A percentile compares a stretch with the other conserved stretches of the same genome.
These are phyloP conservation scores for Coniochaeta pulveracea DNA, from an alignment of 2,329 filamentous ascomycete species.

Conservation along the genomic window DNA sequence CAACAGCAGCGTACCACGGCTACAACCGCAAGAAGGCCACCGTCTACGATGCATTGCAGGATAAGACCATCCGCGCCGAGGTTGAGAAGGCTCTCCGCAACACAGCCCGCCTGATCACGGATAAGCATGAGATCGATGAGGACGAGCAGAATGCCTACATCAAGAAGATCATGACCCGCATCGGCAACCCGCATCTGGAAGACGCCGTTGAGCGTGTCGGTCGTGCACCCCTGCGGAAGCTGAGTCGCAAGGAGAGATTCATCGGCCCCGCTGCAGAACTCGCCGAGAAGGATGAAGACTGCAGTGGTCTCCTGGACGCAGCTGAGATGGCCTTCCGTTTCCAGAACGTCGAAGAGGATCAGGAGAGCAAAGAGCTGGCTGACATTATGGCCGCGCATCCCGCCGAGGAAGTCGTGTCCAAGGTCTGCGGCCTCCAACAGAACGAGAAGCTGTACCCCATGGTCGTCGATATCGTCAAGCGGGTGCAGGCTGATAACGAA, in stretches of 20 bases:
- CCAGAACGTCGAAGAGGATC: constrained; percentile 86
- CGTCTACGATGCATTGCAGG: constrained; percentile 79
- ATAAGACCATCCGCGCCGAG: constrained; percentile 66
- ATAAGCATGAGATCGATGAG: constrained; percentile 70
- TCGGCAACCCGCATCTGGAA: constrained; percentile 86
- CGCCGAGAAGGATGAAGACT: constrained; percentile 66
- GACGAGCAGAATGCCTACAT: constrained; percentile 79
- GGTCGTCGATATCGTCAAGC: constrained; percentile 68
- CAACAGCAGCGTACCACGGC: constrained; percentile 91
- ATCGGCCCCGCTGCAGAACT: constrained; percentile 84
- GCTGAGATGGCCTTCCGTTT: constrained; percentile 91
- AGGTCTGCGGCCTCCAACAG: constrained; percentile 72
- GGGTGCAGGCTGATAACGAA: constrained; percentile 57
- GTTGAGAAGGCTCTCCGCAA: constrained; percentile 74
- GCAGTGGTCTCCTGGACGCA: constrained; percentile 64
- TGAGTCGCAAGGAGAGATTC: constrained; percentile 91
- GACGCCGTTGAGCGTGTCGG: constrained; percentile 93
- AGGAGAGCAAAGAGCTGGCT: constrained; percentile 77
- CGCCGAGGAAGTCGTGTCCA: constrained; percentile 63
- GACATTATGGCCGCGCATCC: constrained; percentile 69
- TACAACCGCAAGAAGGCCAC: constrained; percentile 77
- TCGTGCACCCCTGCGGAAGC: constrained; percentile 86
- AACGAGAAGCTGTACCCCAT: constrained; percentile 66
- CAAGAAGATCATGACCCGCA: constrained; percentile 81
- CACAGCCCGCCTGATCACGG: constrained; percentile 75